Percentiles rank a stretch among this genome's conserved stretches.
Conservation (phyloP, 2,329 filamentous ascomycete species). For the Trichoderma harzianum region DNA sequence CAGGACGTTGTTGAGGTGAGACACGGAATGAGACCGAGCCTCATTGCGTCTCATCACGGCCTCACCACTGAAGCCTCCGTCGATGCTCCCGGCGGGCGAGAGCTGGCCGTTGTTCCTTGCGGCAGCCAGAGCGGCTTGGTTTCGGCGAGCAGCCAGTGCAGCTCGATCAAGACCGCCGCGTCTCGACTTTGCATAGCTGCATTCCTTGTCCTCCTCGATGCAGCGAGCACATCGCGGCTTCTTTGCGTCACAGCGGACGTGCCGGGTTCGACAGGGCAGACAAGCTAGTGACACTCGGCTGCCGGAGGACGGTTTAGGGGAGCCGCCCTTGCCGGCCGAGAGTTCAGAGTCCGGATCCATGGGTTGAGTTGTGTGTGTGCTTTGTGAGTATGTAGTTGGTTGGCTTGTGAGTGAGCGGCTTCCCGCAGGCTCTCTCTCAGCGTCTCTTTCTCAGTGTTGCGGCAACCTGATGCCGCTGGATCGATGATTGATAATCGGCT, state of each 20-base stretch:
- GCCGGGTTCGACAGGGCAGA: slow-evolving; percentile 48
- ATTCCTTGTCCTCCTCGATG: slow-evolving; percentile 40
- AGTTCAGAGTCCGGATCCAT: background rate
- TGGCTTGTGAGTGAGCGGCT: background rate
- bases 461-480: background rate
- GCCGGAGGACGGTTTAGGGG: slow-evolving; percentile 8
- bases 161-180: slow-evolving; percentile 41
- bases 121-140: slow-evolving; percentile 21
- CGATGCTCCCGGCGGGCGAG: background rate
- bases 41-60: background rate
- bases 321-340: background rate
- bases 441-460: background rate
- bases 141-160: slow-evolving; percentile 29
- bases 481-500: background rate
- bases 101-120: background rate
- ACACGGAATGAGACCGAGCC: background rate
- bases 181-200: slow-evolving; percentile 50
- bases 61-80: background rate
- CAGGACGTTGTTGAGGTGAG: background rate
- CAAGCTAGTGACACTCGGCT: slow-evolving; percentile 41
- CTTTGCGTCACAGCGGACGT: slow-evolving; percentile 52
- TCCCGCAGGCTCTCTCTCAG: background rate
- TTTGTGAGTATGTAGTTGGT: background rate
- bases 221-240: slow-evolving; percentile 47
- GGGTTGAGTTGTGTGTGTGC: background rate